Conservation (phyloP, 2,329 filamentous ascomycete genomes). For the Fusarium sp. region DNA sequence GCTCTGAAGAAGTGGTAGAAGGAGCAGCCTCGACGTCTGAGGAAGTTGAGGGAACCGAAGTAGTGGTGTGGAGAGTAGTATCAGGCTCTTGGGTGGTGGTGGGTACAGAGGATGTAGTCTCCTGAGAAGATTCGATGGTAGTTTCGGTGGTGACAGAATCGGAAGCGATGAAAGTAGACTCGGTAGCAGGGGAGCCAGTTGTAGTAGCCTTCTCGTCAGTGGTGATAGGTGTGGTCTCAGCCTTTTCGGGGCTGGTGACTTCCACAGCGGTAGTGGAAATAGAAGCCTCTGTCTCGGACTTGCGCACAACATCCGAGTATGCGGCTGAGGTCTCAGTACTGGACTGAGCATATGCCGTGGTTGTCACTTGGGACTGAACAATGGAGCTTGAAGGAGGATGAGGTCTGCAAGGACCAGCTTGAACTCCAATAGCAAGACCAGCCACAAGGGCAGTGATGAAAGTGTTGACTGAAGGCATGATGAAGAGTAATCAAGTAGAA, state of each 20-base stretch:
- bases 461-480: constrained; percentile 29
- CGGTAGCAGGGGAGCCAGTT: not conserved
- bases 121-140: not conserved
- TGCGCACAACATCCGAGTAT: constrained; percentile 4
- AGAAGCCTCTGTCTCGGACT: not conserved
- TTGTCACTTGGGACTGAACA: not conserved
- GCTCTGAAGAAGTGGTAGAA: no score
- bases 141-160: not conserved
- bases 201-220: constrained; percentile 6
- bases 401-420: constrained; percentile 32
- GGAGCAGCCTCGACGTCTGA: not conserved
- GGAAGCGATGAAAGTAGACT: not conserved
- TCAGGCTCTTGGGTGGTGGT: not conserved
- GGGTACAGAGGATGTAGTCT: not conserved
- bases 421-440: constrained; percentile 23
- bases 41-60: not conserved
- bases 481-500: not conserved
- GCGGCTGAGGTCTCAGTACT: constrained; percentile 1
- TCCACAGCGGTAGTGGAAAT: constrained; percentile 10
- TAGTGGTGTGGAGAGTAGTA: constrained; percentile 9
- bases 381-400: constrained; percentile 16
- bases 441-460: constrained; percentile 31
- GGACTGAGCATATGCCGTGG: not conserved
- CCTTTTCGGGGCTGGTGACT: constrained; percentile 1
- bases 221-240: constrained; percentile 6